phyloP scores from a whole-genome alignment of 2,329 filamentous ascomycete species.

The Pseudopyricularia javanii region DNA sequence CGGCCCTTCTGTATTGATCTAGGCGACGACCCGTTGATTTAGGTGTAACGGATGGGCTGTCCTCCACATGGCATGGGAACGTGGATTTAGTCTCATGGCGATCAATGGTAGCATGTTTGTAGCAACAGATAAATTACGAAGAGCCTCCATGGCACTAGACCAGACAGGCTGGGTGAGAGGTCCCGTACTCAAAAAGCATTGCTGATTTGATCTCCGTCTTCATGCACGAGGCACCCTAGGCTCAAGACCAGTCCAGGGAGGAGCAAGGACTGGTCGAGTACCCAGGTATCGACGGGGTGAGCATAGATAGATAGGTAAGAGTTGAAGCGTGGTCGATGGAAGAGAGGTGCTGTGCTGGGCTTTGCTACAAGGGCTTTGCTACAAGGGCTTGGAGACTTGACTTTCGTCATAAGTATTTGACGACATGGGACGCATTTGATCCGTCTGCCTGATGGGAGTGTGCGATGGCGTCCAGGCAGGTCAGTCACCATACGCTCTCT shows the following conservation, averaged over 20 bases:
- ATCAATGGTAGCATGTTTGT: constrained; percentile 11
- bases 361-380: too few species aligned
- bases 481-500: too few species aligned
- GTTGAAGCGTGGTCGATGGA: too few species aligned
- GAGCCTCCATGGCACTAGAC: constrained; percentile 17
- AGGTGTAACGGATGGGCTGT: not conserved
- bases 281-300: constrained; percentile 3
- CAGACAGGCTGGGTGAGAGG: constrained; percentile 11
- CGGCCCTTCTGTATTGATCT: not conserved
- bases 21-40: not conserved
- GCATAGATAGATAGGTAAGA: not conserved
- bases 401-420: too few species aligned
- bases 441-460: too few species aligned
- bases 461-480: too few species aligned
- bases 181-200: constrained; percentile 28
- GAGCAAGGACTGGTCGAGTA: constrained; percentile 17
- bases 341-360: too few species aligned
- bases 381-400: too few species aligned
- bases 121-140: constrained; percentile 28
- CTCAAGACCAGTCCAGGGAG: constrained; percentile 23
- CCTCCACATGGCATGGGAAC: too few species aligned
- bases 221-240: constrained; percentile 13
- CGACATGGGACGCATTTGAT: too few species aligned
- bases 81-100: not conserved
- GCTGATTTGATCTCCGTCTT: constrained; percentile 21